Base-by-base conservation (phyloP, 164 flowering plant species). In the Cinnamomum chago region DNA sequence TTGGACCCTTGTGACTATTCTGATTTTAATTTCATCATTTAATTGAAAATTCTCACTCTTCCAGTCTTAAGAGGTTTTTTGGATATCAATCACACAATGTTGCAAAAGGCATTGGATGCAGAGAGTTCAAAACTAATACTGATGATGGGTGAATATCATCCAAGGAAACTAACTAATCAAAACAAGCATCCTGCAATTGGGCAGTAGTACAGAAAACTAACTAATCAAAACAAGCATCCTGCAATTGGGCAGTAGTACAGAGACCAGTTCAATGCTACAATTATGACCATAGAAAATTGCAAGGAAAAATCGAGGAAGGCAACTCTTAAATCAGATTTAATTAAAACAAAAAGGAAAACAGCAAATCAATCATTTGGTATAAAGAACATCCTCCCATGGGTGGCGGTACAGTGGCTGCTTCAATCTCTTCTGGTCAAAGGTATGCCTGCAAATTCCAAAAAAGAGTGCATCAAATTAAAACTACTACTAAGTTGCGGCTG, bases 381-480 rank as follows among this genome's bases (percentile, higher is more conserved):
- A 95, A 67, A 95, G 92, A 70, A 95, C 98, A 83, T 95, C 98
- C 82, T 95, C 99, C 99, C 99, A 93, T 77, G 99, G 99, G 87
- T 95, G 99, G 58, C 99, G 94, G 86, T 95, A 95, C 28, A 95
- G 89, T 2, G 99, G 97, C 86, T 95, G 99, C 84, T 95, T 95
- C 92, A 95, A 81, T 81, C 99, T 92, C 96, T 95, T 93, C 84
- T 95, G 99, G 83, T 95, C 99, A 40, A 95, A 95, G n/a, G 99
- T 93, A 76, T 95, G 98, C 89, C 99, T 95, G 90, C 73, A 50
- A 78, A 25, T 79, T 76, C 23, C 76, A 67, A 12, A 5, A 65
- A 58, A 5, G 13, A 18, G n/a, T 20, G 33, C 51, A 65, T 23
- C 27, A 14, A 23, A 6, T 40, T 40, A 7, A 40, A 40, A 58